Percentiles rank a stretch among this genome's conserved stretches.
Evolutionary conservation across 2,329 filamentous ascomycete genomes (phyloP).

Genomic region (Apiospora marii): DNA sequence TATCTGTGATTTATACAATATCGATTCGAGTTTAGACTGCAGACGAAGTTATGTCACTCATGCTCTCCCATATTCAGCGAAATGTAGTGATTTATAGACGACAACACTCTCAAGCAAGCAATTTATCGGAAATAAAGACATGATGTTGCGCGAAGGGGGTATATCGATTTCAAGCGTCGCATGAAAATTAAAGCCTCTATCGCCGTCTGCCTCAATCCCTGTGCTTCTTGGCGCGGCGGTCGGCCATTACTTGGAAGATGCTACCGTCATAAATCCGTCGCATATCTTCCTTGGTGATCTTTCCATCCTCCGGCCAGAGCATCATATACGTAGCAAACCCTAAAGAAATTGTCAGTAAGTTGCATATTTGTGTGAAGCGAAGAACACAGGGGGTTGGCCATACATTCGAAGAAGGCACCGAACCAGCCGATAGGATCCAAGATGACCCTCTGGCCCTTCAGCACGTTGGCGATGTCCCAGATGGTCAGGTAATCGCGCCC

Average conservation of each 20-base stretch:
- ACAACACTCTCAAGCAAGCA: too few species aligned
- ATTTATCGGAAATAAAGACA: not conserved
- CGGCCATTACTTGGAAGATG: constrained; percentile 54
- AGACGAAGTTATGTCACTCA: not conserved
- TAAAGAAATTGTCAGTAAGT: constrained; percentile 24
- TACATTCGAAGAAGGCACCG: constrained; percentile 40
- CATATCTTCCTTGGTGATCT: constrained; percentile 65
- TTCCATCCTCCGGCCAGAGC: constrained; percentile 63
- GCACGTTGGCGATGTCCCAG: constrained; percentile 45
- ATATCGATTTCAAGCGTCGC: not conserved
- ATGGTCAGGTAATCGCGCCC: constrained; percentile 49
- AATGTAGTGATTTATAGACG: too few species aligned
- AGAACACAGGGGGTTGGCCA: constrained; percentile 25
- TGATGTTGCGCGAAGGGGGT: not conserved
- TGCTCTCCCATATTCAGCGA: not conserved
- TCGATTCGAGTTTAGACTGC: not conserved
- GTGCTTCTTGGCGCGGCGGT: constrained; percentile 30
- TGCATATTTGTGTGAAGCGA: too few species aligned
- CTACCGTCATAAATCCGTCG: constrained; percentile 60
- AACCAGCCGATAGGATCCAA: constrained; percentile 51
- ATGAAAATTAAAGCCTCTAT: not conserved
- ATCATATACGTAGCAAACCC: constrained; percentile 54
- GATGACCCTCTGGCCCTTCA: constrained; percentile 50
- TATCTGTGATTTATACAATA: not conserved
- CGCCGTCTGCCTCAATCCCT: not conserved